Conservation (phyloP, 192 early-diverging fungal genomes). For the Dissophora ornata region DNA sequence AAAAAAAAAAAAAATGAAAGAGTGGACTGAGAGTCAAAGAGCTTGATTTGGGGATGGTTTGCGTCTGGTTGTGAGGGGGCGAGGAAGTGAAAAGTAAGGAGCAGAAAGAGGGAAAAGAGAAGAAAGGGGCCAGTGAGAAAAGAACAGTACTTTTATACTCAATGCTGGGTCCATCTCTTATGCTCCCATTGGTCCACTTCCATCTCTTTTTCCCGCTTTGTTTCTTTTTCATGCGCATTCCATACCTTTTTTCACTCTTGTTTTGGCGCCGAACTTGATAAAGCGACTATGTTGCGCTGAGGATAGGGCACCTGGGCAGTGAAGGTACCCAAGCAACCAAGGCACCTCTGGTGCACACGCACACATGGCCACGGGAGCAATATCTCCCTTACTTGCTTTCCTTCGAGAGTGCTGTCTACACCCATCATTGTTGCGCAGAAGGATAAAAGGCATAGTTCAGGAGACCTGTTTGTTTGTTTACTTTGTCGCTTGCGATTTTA, state of each 20-base stretch:
- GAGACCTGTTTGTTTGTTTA: not conserved
- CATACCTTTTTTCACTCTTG: too few species aligned
- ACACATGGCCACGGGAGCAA: too few species aligned
- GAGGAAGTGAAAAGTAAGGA: conserved; percentile 25
- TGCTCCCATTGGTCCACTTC: conserved; percentile 29
- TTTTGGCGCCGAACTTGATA: too few species aligned
- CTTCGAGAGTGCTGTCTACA: too few species aligned
- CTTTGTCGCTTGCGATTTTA: conserved; percentile 7
- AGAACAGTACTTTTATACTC: not conserved
- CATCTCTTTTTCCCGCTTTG: not conserved
- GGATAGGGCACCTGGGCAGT: too few species aligned
- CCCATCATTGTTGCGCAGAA: too few species aligned
- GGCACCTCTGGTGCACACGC: too few species aligned
- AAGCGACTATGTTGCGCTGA: too few species aligned
- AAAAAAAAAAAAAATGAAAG: conserved; percentile 17
- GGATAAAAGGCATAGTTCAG: too few species aligned
- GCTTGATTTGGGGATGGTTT: not conserved
- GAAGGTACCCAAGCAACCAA: too few species aligned
- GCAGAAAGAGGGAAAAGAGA: conserved; percentile 16
- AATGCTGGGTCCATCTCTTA: conserved; percentile 4
- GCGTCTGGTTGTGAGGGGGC: not conserved
- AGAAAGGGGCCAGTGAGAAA: conserved; percentile 6
- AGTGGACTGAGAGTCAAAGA: not conserved
- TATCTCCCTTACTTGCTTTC: too few species aligned
- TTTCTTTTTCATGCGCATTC: not conserved